Conservation (phyloP, 192 early-diverging fungal genomes). For the Oehlia diaphana region DNA sequence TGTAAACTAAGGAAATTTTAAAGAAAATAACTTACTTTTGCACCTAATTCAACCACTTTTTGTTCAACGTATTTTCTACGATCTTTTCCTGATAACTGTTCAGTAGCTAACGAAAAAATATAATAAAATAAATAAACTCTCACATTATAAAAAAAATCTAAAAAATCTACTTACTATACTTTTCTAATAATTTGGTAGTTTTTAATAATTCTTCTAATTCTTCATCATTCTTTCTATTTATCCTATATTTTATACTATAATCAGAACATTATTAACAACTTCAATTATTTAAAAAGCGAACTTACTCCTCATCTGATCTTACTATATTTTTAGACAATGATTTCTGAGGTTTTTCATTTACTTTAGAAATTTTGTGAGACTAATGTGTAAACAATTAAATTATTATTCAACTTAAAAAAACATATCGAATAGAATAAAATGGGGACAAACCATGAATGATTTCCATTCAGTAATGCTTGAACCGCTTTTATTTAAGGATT, state of each 20-base stretch:
- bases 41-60: conserved; percentile 38
- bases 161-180: conserved; percentile 36
- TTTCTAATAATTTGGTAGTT: conserved; percentile 43
- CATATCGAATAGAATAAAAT: neutral
- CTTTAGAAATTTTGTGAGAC: conserved; percentile 36
- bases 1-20: neutral
- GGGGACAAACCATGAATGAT: conserved; percentile 39
- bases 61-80: conserved; percentile 39
- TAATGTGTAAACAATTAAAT: conserved; percentile 1
- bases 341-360: conserved; percentile 3
- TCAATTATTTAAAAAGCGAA: conserved; percentile 10
- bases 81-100: conserved; percentile 44
- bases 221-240: conserved; percentile 37
- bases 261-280: conserved; percentile 1
- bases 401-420: neutral
- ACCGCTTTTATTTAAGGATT: conserved; percentile 14
- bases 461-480: conserved; percentile 38
- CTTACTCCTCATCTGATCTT: conserved; percentile 42
- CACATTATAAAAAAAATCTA: neutral
- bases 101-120: conserved; percentile 35
- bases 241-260: conserved; percentile 23
- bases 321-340: conserved; percentile 17
- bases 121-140: neutral
- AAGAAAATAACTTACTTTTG: conserved; percentile 32
- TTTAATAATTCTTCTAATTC: conserved; percentile 42